Evolutionary conservation across 2,329 filamentous ascomycete species (phyloP).

Genomic region (Clonostachys rhizophaga): DNA sequence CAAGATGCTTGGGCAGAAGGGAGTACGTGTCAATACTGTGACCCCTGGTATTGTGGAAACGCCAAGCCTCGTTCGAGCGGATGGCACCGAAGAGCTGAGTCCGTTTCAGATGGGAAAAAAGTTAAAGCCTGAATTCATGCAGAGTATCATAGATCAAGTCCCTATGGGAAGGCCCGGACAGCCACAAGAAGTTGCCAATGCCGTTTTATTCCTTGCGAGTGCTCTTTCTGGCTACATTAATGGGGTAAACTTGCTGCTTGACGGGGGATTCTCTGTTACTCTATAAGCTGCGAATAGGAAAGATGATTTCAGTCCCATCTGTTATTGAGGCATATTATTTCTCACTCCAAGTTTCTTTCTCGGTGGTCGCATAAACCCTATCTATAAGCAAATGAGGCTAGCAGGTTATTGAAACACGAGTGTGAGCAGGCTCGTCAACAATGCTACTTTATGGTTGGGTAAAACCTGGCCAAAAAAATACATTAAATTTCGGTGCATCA

Average conservation of each 20-base stretch:
- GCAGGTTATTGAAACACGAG: too few species aligned
- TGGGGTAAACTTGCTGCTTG: constrained; percentile 11
- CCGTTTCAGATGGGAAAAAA: constrained; percentile 4
- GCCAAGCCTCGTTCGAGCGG: constrained; percentile 2
- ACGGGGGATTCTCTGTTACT: constrained; percentile 6
- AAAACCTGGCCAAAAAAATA: too few species aligned
- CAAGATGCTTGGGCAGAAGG: not conserved
- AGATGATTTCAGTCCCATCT: too few species aligned
- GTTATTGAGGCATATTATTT: too few species aligned
- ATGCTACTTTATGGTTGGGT: too few species aligned
- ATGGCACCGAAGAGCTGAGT: constrained; percentile 13
- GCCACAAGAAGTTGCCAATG: constrained; percentile 13
- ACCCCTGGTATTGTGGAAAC: not conserved
- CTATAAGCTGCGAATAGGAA: too few species aligned
- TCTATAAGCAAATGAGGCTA: too few species aligned
- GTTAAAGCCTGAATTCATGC: constrained; percentile 4
- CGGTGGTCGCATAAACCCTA: too few species aligned
- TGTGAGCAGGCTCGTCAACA: too few species aligned
- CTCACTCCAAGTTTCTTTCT: too few species aligned
- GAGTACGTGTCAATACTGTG: constrained; percentile 1
- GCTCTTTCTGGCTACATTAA: constrained; percentile 10
- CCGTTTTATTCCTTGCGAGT: constrained; percentile 13
- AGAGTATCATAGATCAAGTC: constrained; percentile 4
- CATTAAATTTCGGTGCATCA: too few species aligned
- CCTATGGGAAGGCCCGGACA: constrained; percentile 8